Base-by-base conservation (phyloP, 2,329 filamentous ascomycete species). In the Hypomyces rosellus region DNA sequence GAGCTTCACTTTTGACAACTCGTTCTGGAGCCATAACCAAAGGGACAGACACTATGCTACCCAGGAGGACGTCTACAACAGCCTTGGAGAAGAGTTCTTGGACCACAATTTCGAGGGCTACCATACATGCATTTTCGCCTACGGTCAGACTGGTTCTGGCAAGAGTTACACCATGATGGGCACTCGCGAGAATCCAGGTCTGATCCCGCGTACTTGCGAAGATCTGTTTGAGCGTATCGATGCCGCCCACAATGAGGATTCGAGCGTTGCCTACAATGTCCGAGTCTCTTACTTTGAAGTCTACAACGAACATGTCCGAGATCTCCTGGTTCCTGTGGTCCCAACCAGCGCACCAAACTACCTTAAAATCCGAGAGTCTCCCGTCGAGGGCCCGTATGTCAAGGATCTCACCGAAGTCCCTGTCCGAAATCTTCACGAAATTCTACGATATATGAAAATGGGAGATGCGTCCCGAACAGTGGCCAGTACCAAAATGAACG, bases 161-260 rank as follows among this genome's bases (percentile, higher is more conserved):
- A 99, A 99, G 74, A 95, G 89, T 66, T 99, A 97, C 71, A 96
- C 93, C 39, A 99, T 87, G 83, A 99, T 99, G 93, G 93, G 93
- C 40, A 84, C 79, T 1, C 77, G 85, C 5, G 87, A 93, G 30
- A 82, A 95, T 58, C 89, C 90, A 0, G 93, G 93, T 4, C 76
- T 99, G 49, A 99, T 99, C 57, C 93, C 93, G 7, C 82, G 91
- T 46, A 99, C 93, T 9, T 99, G 93, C 69, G 86, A 96, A 68
- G 93, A 96, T 69, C 78, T 99, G 46, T 99, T 99, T 66, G 84
- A 96, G 72, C 83, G 93, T 49, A 96, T 99, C 65, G 86, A 92
- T 57, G 81, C 83, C 40, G 78, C 81, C 25, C 77, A 81, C 49
- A 84, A 88, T 58, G 86, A 95, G 62, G 87, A 87, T 42, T 87